A percentile compares a stretch with the other conserved stretches of the same genome.
phyloP scores from a whole-genome alignment of 257 asterid genomes.

The Schizonepeta tenuifolia region DNA sequence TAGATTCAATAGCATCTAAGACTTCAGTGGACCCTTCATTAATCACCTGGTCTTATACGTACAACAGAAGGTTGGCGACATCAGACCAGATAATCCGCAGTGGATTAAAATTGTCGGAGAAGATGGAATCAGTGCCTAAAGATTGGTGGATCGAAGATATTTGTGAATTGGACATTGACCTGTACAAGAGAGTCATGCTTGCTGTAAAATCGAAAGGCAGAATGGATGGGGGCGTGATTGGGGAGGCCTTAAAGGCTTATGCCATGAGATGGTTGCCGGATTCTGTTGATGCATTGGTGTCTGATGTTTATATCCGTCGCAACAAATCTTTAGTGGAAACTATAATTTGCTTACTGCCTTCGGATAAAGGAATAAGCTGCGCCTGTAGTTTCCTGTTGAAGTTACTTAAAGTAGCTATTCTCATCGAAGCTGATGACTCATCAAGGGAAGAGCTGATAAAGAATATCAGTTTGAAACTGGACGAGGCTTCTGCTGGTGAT shows the following conservation, averaged over 20 bases:
- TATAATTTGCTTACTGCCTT: conserved; percentile 78
- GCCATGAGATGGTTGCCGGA: conserved; percentile 89
- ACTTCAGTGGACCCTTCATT: conserved; percentile 80
- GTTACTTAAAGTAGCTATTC: conserved; percentile 73
- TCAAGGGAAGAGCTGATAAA: conserved; percentile 62
- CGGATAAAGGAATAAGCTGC: conserved; percentile 63
- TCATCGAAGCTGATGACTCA: conserved; percentile 67
- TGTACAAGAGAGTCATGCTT: conserved; percentile 78
- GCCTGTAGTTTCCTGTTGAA: conserved; percentile 79
- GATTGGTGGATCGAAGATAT: conserved; percentile 98
- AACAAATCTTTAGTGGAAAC: conserved; percentile 79
- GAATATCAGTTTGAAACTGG: conserved; percentile 60
- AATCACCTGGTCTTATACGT: conserved; percentile 87
- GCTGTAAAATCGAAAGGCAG: conserved; percentile 80
- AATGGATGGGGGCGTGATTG: conserved; percentile 69
- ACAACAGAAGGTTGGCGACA: conserved; percentile 57
- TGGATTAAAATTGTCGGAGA: conserved; percentile 46
- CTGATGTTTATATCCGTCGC: conserved; percentile 65
- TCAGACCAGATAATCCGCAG: conserved; percentile 51
- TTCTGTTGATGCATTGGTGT: conserved; percentile 68
- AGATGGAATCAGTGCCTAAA: conserved; percentile 59
- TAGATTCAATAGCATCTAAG: conserved; percentile 85
- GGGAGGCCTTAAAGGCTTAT: conserved; percentile 79
- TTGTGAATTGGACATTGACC: conserved; percentile 80
- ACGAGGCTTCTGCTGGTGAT: conserved; percentile 76